Base-by-base conservation (phyloP, 2,329 filamentous ascomycete genomes). In the Alternaria rosae region DNA sequence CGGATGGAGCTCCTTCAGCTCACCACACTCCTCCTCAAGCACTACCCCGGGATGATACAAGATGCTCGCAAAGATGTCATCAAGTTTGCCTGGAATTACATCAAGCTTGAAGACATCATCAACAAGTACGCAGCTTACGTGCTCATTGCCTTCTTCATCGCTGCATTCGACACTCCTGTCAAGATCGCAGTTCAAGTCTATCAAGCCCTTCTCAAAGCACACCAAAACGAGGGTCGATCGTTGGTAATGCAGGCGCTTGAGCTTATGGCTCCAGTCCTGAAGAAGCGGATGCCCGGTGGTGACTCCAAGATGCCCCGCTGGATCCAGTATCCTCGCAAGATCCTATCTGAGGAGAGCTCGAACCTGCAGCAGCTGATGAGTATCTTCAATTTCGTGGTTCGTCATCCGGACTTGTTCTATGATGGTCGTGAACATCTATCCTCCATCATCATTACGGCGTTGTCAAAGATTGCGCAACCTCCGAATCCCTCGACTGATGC, bases 71-170 rank as follows among this genome's bases (percentile, higher is more conserved):
- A 99, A 80, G 95, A 99, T 67, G 94, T 99, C 65, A 99, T 99
- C 75, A 98, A 97, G 80, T 99, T 98, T 79, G 94, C 93, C 4
- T 99, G 95, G 95, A 97, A 94, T 17, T 98, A 97, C 76, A 99
- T 99, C 72, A 75, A 76, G 65, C 87, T 99, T n/a, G 96, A 99
- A 75, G 95, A 99, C 78, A 92, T 97, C 59, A 97, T 99, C 83
- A 99, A 98, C 84, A 99, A 99, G 79, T 95, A 98, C 78, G 95
- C 94, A 1, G 94, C 95, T 3, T 99, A 99, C 73, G 94, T 97
- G 6, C 89, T 99, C 6, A 96, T 99, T 64, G 93, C 92, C 3
- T 99, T 97, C 80, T 99, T 99, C 82, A 97, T 99, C 71, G 92
- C 93, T 0, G 92, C 96, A 67, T 99, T 97, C 75, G 96, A 99